Evolutionary conservation across 2,329 filamentous ascomycete genomes (phyloP).

Genomic region (Zasmidium cellare): DNA sequence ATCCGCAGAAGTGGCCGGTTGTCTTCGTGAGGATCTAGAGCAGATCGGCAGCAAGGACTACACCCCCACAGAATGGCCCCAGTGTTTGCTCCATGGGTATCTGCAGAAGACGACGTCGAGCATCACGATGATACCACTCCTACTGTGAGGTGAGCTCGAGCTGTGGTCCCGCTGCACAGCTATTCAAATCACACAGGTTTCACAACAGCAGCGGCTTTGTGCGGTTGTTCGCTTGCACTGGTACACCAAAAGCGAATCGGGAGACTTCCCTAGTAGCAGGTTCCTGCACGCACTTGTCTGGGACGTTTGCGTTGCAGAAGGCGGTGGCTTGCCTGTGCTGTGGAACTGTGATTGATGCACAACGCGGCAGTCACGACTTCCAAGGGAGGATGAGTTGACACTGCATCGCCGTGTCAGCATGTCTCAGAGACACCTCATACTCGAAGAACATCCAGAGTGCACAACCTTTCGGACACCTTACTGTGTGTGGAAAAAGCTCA

Average conservation of each 20-base stretch:
- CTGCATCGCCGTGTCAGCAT: background rate
- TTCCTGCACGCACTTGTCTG: background rate
- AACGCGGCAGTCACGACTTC: background rate
- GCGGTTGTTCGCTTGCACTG: no score
- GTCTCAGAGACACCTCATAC: background rate
- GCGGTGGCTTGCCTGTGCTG: background rate
- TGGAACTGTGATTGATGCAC: background rate
- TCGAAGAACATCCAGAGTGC: no score
- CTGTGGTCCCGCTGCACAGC: background rate
- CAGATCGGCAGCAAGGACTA: background rate
- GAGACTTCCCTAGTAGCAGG: background rate
- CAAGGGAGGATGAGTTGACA: background rate
- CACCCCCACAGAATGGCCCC: background rate
- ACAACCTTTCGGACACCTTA: no score
- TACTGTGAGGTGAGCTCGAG: background rate
- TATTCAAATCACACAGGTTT: background rate
- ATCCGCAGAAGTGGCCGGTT: no score
- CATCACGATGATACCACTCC: background rate
- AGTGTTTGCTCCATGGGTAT: no score
- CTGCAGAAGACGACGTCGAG: background rate
- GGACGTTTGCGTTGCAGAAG: background rate
- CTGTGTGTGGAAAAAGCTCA: no score
- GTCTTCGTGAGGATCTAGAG: no score
- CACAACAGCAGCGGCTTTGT: background rate
- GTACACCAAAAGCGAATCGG: background rate